Evolutionary conservation across 2,329 filamentous ascomycete genomes (phyloP).

Genomic region (Pseudogymnoascus verrucosus): DNA sequence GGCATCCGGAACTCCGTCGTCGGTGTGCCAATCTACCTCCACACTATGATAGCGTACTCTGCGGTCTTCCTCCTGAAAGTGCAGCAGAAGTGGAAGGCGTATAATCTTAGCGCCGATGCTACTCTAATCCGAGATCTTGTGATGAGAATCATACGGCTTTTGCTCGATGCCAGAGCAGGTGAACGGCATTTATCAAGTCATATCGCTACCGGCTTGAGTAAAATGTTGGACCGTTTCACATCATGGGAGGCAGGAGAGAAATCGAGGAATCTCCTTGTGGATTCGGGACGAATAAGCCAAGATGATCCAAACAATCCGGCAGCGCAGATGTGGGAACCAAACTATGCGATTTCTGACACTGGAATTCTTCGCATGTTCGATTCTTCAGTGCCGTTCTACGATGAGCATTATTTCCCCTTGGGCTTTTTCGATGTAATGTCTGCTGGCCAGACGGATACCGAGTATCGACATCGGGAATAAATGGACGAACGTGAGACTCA

Average conservation of each 20-base stretch:
- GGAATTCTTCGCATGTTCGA: neutral
- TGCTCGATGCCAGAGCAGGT: conserved; percentile 26
- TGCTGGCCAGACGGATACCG: neutral
- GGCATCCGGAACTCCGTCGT: conserved; percentile 28
- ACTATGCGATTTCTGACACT: neutral
- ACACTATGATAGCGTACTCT: conserved; percentile 32
- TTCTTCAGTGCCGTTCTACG: conserved; percentile 11
- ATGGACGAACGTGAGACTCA: neutral
- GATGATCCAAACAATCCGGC: conserved; percentile 11
- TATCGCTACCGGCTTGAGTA: conserved; percentile 30
- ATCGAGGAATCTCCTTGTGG: conserved; percentile 25
- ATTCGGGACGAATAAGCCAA: conserved; percentile 25
- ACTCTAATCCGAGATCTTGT: conserved; percentile 27
- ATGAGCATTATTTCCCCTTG: conserved; percentile 19
- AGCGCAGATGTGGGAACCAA: neutral
- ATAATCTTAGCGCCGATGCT: conserved; percentile 29
- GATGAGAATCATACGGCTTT: conserved; percentile 26
- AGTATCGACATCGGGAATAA: conserved; percentile 7
- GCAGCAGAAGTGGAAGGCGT: conserved; percentile 27
- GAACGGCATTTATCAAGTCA: conserved; percentile 32
- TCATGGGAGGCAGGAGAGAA: neutral
- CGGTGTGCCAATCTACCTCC: conserved; percentile 30
- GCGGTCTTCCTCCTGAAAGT: conserved; percentile 32
- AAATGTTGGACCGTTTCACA: conserved; percentile 25
- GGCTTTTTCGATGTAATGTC: conserved; percentile 20